Conservation (phyloP, 257 asterid genomes). For the Solanum peruvianum region DNA sequence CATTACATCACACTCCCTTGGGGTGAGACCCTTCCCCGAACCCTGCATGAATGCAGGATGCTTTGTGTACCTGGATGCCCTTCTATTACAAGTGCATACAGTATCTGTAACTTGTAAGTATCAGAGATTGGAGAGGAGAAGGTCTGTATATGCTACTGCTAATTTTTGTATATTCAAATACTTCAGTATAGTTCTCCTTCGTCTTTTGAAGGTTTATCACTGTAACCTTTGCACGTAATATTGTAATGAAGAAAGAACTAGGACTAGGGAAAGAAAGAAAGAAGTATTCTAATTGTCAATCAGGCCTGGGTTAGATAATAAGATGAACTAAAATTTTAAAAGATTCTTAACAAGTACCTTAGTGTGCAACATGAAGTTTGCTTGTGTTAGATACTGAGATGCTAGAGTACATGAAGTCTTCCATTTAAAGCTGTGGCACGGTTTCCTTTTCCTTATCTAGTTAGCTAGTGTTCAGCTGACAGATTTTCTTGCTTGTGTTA, state of each 20-base stretch:
- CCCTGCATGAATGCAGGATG: background rate
- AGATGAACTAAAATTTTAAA: background rate
- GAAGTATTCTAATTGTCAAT: background rate
- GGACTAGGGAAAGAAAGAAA: background rate
- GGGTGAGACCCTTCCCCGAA: background rate
- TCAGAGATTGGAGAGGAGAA: background rate
- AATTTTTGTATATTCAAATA: background rate
- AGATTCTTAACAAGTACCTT: background rate
- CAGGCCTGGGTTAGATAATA: background rate
- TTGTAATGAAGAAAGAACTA: background rate
- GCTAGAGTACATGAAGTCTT: background rate
- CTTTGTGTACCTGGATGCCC: background rate
- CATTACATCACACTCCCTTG: background rate
- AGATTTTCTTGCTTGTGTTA: background rate
- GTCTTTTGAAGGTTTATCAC: background rate
- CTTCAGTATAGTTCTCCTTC: background rate
- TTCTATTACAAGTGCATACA: background rate
- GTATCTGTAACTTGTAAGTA: background rate
- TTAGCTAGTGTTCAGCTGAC: background rate
- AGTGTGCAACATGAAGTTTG: background rate
- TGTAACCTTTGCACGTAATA: background rate
- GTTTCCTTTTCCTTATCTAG: background rate
- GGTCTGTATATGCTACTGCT: background rate
- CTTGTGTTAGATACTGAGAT: background rate
- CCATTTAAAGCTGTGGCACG: background rate